Evolutionary conservation across 768 basidiomycete genomes (phyloP).

Genomic region (Tremella fuciformis): DNA sequence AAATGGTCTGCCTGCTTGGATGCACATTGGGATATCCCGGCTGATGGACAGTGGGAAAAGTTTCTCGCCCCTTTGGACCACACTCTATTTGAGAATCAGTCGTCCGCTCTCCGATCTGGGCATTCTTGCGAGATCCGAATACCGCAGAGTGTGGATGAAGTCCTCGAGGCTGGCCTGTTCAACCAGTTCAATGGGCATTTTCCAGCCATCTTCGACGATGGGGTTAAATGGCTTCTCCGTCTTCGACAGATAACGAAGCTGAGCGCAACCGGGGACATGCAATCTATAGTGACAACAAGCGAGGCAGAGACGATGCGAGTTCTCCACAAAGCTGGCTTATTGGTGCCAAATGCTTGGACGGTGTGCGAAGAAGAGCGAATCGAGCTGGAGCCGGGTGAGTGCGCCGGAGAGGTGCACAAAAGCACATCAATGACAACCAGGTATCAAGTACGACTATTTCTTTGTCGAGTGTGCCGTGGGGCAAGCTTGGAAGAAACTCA

Average conservation of each 20-base stretch:
- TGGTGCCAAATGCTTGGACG: slow-evolving; percentile 4
- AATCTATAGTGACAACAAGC: neutral
- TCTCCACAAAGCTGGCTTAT: neutral
- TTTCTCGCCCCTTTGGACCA: neutral
- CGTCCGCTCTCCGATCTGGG: neutral
- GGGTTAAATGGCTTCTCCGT: slow-evolving; percentile 11
- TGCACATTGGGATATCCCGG: neutral
- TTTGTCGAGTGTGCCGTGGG: neutral
- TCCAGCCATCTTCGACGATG: slow-evolving; percentile 11
- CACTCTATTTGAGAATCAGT: neutral
- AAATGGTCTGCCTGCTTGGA: neutral
- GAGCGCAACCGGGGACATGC: neutral
- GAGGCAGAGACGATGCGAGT: slow-evolving; percentile 11
- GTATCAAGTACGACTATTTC: neutral
- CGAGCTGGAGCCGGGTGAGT: neutral
- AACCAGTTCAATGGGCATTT: slow-evolving; percentile 9
- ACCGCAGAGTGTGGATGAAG: too few species aligned
- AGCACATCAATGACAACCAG: neutral
- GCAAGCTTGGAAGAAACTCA: neutral
- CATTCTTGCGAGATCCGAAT: neutral
- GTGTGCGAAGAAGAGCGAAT: neutral
- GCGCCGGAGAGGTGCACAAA: neutral
- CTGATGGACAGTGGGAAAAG: neutral
- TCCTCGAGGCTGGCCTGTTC: neutral
- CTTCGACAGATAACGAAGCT: slow-evolving; percentile 2